Evolutionary conservation across 768 basidiomycete genomes (phyloP), one percentile per base, ranked within the genome.

Genomic region (Tubosaeta sp.): DNA sequence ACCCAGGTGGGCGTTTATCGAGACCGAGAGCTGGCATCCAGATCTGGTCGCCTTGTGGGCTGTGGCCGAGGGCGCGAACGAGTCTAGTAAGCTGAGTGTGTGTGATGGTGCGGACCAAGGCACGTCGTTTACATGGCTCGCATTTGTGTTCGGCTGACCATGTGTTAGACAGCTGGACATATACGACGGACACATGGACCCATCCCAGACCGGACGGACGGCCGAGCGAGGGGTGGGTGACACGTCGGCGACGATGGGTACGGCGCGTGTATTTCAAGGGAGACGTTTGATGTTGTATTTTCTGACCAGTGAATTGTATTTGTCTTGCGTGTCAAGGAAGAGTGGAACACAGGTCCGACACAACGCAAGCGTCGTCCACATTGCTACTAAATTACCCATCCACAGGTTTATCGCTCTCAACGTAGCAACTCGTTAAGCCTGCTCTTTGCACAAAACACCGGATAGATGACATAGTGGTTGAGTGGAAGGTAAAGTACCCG

Each of bases 171-270:
- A 89, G 87, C 3, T 92, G 90, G 88, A 80, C 87, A 27, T 90
- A 91, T 59, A 84, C 84, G 7, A 86, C 88, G 55, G 88, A 90
- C 52, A 70, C 76, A 0, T 92, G 90, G 90, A 69, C 80, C 4
- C 74, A 82, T 49, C 72, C 81, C 11, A 49, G 68, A 9, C 63
- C 35, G 68, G 62, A 55, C 55, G 64, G 62, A 74, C 67, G 35
- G 72, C 72, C 69, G 68, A 48, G 73, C 61, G 53, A 78, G 70
- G 64, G 76, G 69, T 56, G 71, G 71, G 36, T 87, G 54, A 90
- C 87, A n/a, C 69, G 87, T 41, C 67, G 87, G 56, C 67, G 87
- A 56, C 70, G 86, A 48, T 90, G 90, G 89, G 69, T 78, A 10
- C 70, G 87, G 48, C 71, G 87, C 39, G 79, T 90, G n/a, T 90